Evolutionary conservation across 2,329 filamentous ascomycete species (phyloP).

Genomic region (Alternaria postmessia): DNA sequence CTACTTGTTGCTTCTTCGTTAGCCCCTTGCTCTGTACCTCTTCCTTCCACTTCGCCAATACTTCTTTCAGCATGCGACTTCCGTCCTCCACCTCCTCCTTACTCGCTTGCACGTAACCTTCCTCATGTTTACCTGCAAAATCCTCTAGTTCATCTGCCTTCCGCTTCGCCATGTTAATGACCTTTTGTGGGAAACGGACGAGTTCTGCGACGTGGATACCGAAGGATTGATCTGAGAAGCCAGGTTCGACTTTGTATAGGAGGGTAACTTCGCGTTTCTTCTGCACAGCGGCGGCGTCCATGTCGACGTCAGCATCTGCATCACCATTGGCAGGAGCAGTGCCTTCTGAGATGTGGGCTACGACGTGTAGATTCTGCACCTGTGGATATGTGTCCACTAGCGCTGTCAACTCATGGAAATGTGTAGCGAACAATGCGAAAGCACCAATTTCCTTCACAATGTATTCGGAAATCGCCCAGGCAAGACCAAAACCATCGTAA

Average conservation of each 20-base stretch:
- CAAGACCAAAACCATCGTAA: conserved; percentile 98
- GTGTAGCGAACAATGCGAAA: conserved; percentile 94
- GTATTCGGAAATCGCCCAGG: conserved; percentile 98
- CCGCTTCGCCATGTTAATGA: conserved; percentile 98
- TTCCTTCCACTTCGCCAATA: conserved; percentile 86
- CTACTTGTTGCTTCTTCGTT: conserved; percentile 73
- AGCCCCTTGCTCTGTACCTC: conserved; percentile 68
- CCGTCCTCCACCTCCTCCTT: conserved; percentile 91
- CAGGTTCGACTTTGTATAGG: conserved; percentile 94
- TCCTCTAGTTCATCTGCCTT: conserved; percentile 99
- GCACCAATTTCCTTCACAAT: conserved; percentile 95
- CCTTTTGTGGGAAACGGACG: conserved; percentile 94
- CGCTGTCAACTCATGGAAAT: conserved; percentile 97
- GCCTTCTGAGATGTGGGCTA: conserved; percentile 80
- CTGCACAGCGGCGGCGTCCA: conserved; percentile 52
- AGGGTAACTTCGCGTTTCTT: conserved; percentile 80
- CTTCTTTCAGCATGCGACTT: conserved; percentile 81
- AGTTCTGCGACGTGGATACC: conserved; percentile 98
- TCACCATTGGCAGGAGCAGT: conserved; percentile 13
- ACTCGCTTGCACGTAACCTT: conserved; percentile 55
- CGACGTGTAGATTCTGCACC: conserved; percentile 93
- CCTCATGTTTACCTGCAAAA: conserved; percentile 81
- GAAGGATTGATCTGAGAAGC: conserved; percentile 96
- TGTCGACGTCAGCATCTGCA: conserved; percentile 51
- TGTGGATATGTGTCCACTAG: conserved; percentile 85